Evolutionary conservation across 2,329 filamentous ascomycete genomes (phyloP).

Genomic region (Microascus cirrosus): DNA sequence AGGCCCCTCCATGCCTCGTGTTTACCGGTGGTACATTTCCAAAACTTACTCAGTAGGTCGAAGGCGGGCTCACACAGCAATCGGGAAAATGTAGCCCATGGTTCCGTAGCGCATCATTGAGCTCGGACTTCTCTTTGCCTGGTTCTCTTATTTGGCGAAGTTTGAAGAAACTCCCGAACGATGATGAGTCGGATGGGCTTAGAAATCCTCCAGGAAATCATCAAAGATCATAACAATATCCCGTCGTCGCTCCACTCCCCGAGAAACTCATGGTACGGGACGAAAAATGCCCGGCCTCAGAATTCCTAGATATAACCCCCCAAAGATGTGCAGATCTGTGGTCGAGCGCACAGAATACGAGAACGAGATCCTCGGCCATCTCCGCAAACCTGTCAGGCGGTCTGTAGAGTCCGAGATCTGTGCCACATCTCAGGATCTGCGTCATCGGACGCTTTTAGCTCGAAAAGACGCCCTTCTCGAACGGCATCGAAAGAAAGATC

Average conservation of each 20-base stretch:
- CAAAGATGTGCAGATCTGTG: neutral
- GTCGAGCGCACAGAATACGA: neutral
- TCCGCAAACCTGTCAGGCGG: neutral
- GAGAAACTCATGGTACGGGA: neutral
- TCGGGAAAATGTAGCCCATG: neutral
- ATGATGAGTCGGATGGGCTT: neutral
- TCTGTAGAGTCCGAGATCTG: conserved; percentile 1
- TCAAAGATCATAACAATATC: neutral
- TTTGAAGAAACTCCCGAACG: neutral
- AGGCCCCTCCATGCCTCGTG: neutral
- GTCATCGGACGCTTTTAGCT: neutral
- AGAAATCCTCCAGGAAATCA: neutral
- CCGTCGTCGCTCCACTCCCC: neutral
- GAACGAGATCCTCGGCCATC: neutral
- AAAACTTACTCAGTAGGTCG: too few species aligned
- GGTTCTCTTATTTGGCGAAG: too few species aligned
- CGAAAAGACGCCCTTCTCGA: neutral
- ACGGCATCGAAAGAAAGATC: neutral
- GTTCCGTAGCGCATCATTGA: too few species aligned
- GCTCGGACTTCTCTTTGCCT: too few species aligned
- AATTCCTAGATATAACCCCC: neutral
- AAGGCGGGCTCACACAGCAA: neutral
- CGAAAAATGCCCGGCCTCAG: neutral
- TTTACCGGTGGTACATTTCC: neutral
- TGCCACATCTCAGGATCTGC: neutral